Base-by-base conservation (phyloP, 139 green algal genomes). In the Chlorella vulgaris region DNA sequence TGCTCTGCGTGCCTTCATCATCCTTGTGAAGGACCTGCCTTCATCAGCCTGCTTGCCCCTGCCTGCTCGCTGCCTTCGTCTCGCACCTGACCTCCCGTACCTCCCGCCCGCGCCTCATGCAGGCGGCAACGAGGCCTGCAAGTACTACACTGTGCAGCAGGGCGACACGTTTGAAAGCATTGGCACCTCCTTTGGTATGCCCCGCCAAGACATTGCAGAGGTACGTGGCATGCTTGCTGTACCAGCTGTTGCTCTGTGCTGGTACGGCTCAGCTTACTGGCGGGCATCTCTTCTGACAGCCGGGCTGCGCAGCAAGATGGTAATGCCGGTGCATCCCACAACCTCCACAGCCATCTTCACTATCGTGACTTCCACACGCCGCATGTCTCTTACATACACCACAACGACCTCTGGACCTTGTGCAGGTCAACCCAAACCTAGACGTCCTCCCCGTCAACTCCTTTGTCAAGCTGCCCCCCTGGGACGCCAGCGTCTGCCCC, bases 151-250 rank as follows among this genome's bases (percentile, higher is more conserved):
- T 15, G 77, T 84, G 24, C 83, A 87, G 47, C 28, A 29, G 29
- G 83, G 83, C 39, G 83, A 87, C 35, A 84, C 69, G 18, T 42
- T 87, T 31, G 55, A 80, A 10, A 75, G 66, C 33, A 80, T 87
- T 29, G 77, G 35, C 40, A 31, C 47, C 31, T 66, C 33, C n/a
- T 80, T 87, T 31, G 42, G 26, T 42, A 78, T 87, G 29, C 69
- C 39, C 26, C 63, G 35, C 18, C 31, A 76, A 8, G 55, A 78
- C n/a, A n/a, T n/a, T n/a, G n/a, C n/a, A n/a, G n/a, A n/a, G n/a
- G n/a, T n/a, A n/a, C n/a, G n/a, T n/a, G n/a, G n/a, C n/a, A n/a
- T n/a, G n/a, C n/a, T n/a, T n/a, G n/a, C n/a, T n/a, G n/a, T n/a
- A n/a, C n/a, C n/a, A n/a, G n/a, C n/a, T n/a, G n/a, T n/a, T n/a